Conservation (phyloP, 2,329 filamentous ascomycete genomes). For the Xylariomycetidae sp. region DNA sequence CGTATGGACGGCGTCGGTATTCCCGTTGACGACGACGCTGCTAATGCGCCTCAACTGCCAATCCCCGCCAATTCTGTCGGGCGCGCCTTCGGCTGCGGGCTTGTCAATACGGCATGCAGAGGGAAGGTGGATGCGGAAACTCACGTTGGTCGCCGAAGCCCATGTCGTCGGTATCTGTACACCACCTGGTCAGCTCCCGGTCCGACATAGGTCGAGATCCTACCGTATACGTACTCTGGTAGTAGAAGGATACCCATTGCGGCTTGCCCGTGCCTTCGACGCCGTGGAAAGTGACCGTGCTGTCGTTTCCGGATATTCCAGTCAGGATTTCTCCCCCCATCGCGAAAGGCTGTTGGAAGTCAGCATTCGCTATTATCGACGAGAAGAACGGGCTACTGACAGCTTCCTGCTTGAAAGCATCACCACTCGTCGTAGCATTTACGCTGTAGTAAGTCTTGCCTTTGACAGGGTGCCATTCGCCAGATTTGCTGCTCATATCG, state of each 20-base stretch:
- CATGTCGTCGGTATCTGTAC: constrained; percentile 49
- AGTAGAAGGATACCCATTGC: constrained; percentile 54
- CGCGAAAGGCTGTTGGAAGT: constrained; percentile 35
- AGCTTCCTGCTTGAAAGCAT: constrained; percentile 50
- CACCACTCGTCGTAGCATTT: constrained; percentile 37
- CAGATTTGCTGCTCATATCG: constrained; percentile 32
- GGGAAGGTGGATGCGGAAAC: constrained; percentile 1
- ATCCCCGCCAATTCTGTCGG: constrained; percentile 52
- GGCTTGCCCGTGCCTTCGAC: constrained; percentile 43
- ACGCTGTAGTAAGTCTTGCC: constrained; percentile 42
- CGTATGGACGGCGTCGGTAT: constrained; percentile 42
- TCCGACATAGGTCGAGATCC: background rate
- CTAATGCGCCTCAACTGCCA: constrained; percentile 56
- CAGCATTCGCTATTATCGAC: background rate
- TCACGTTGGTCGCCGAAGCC: constrained; percentile 48
- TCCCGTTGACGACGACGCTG: constrained; percentile 52
- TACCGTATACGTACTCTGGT: constrained; percentile 34
- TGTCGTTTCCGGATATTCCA: constrained; percentile 49
- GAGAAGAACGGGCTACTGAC: constrained; percentile 8
- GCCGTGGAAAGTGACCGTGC: constrained; percentile 43
- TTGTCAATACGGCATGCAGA: constrained; percentile 1
- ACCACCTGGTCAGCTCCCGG: constrained; percentile 8
- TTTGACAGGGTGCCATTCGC: constrained; percentile 38
- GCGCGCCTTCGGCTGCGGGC: constrained; percentile 39
- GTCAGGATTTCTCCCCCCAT: constrained; percentile 40